Conservation (phyloP, 768 basidiomycete genomes). For the Phlebiopsis flavidoalba region DNA sequence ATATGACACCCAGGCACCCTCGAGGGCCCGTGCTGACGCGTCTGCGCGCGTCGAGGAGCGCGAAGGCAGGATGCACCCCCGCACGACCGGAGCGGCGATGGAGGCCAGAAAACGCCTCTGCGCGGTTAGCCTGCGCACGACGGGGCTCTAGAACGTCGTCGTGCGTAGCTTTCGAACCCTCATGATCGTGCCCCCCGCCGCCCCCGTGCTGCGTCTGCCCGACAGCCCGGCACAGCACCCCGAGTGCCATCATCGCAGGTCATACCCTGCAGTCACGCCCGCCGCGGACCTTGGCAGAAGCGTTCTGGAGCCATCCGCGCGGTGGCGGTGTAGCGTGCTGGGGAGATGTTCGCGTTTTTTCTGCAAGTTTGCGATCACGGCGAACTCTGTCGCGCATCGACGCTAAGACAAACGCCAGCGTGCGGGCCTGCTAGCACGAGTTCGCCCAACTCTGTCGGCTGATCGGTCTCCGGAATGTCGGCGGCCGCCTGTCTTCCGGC, state of each 20-base stretch:
- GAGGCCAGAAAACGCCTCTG: background rate
- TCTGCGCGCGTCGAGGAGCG: background rate
- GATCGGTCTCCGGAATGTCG: constrained; percentile 1
- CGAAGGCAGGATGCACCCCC: background rate
- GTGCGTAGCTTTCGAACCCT: background rate
- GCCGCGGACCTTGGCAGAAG: background rate
- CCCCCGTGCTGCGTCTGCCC: background rate
- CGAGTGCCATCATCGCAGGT: background rate
- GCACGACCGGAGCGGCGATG: constrained; percentile 1
- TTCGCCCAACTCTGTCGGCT: background rate
- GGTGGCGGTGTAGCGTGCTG: background rate
- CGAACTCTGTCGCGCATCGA: background rate
- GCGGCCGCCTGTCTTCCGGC: background rate
- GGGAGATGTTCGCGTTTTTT: background rate
- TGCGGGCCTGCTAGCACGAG: background rate
- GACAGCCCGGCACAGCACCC: constrained; percentile 2
- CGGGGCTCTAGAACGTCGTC: background rate
- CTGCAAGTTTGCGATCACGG: background rate
- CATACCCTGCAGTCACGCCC: background rate
- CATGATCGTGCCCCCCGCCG: background rate
- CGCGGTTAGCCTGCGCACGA: background rate
- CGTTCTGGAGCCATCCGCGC: background rate
- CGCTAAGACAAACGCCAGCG: background rate
- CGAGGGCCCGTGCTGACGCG: background rate
- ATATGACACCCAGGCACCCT: constrained; percentile 10